Conservation (phyloP, 148 eudicot genomes). For the Silene latifolia region DNA sequence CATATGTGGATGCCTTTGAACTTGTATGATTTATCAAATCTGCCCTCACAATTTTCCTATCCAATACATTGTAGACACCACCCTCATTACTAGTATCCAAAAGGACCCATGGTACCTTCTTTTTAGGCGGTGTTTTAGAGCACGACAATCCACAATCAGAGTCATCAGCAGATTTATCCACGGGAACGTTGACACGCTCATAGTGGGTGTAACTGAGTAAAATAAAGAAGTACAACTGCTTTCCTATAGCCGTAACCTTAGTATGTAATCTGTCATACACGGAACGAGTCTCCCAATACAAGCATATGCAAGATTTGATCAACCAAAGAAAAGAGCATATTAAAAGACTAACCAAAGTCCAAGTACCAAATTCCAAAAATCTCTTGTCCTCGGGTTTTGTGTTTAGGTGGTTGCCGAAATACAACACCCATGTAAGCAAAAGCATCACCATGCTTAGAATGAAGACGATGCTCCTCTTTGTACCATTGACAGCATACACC, state of each 20-base stretch:
- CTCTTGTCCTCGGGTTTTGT: neutral
- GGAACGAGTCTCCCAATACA: neutral
- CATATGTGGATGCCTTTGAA: constrained; percentile 7
- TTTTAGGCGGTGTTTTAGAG: neutral
- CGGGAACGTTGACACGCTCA: too few relatives aligned
- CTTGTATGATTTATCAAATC: neutral
- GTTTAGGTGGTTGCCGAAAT: constrained; percentile 1
- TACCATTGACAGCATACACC: constrained; percentile 8
- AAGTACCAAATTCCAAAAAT: constrained; percentile 5
- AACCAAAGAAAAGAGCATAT: constrained; percentile 12
- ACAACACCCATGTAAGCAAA: constrained; percentile 20
- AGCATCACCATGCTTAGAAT: constrained; percentile 2
- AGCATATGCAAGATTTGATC: neutral
- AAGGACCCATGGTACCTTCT: neutral
- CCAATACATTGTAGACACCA: neutral
- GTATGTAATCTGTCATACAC: constrained; percentile 3
- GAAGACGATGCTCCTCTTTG: constrained; percentile 10
- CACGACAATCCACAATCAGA: neutral
- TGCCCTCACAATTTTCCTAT: neutral
- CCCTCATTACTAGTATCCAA: neutral
- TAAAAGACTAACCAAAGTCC: constrained; percentile 6
- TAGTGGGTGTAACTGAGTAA: neutral
- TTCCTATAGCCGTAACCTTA: neutral
- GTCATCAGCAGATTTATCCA: too few relatives aligned
- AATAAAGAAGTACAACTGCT: neutral